Base-by-base conservation (phyloP, 371 early-diverging fungal species). In the Syncephalis plumigaleata region DNA sequence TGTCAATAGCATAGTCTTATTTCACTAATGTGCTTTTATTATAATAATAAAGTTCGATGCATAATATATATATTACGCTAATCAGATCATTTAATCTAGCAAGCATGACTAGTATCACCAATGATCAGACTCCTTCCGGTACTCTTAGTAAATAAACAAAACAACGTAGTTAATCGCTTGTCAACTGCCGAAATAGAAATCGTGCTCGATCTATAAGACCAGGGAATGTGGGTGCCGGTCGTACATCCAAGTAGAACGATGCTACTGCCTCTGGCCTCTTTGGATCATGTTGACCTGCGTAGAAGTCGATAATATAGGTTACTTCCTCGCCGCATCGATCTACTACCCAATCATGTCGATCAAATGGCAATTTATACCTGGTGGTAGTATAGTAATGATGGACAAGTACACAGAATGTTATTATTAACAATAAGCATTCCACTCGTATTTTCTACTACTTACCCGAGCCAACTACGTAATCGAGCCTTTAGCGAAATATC, bases 311-410 rank as follows among this genome's bases (percentile, higher is more conserved):
- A 24, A 84, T 75, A 60, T 84, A 84, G 42, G 77, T 67, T 39
- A 80, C 75, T 16, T 75, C 60, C 55, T 68, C 64, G 27, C 81
- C 82, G 57, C 84, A 84, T 22, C 79, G 64, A 52, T 76, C 74
- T 17, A 84, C 65, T 38, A 71, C 60, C 84, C 84, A 84, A 61
- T 84, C 82, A 57, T 84, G 84, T 42, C 84, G 75, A 70, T 76
- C 81, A 51, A 86, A 86, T 2, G 84, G 83, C 43, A 64, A 65
- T 16, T 11, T 51, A 20, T 51, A 51, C 2, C 51, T 51, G 39
- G 22, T n/a, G 4, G n/a, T n/a, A n/a, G 11, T 16, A 4, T n/a
- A 5, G 22, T 24, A 18, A n/a, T n/a, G n/a, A n/a, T n/a, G n/a
- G n/a, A n/a, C n/a, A n/a, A n/a, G n/a, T n/a, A n/a, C n/a, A n/a